These are phyloP conservation scores for Draba incana DNA, from an alignment of 345 rosid genomes.

Conservation along the genomic window DNA sequence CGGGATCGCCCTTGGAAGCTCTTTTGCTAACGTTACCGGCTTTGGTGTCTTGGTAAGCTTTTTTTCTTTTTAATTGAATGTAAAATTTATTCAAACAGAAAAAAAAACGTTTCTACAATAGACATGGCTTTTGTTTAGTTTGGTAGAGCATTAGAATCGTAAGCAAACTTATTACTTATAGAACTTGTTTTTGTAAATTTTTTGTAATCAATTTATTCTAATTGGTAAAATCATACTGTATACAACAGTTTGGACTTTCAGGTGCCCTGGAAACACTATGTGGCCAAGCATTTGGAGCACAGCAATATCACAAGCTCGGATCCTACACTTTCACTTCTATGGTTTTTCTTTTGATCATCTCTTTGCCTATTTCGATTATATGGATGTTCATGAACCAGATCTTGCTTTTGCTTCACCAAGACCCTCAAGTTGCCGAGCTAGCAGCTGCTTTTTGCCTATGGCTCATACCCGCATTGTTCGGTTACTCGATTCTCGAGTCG, in stretches of 20 bases:
- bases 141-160: neutral
- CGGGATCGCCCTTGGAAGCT: slow-evolving; percentile 41
- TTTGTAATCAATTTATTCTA: neutral
- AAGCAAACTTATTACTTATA: slow-evolving; percentile 2
- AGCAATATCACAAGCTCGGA: slow-evolving; percentile 53
- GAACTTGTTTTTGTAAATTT: neutral
- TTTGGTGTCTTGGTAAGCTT: slow-evolving; percentile 44
- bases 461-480: slow-evolving; percentile 42
- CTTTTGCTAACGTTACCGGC: slow-evolving; percentile 44
- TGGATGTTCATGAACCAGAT: slow-evolving; percentile 43
- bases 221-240: neutral
- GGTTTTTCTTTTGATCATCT: slow-evolving; percentile 24
- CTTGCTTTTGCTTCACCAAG: slow-evolving; percentile 39
- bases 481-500: slow-evolving; percentile 40
- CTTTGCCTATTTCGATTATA: slow-evolving; percentile 37
- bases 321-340: slow-evolving; percentile 41
- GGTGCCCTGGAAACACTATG: slow-evolving; percentile 82
- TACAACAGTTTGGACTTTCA: slow-evolving; percentile 59
- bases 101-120: too few species aligned
- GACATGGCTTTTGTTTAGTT: too few species aligned
- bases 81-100: too few species aligned
- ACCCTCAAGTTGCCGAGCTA: slow-evolving; percentile 39
- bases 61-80: too few species aligned
- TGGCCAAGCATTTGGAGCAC: slow-evolving; percentile 86
- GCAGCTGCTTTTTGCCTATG: slow-evolving; percentile 35